Base-by-base conservation (phyloP, 1,284 basidiomycete genomes). In the Boletellus deceptivus region DNA sequence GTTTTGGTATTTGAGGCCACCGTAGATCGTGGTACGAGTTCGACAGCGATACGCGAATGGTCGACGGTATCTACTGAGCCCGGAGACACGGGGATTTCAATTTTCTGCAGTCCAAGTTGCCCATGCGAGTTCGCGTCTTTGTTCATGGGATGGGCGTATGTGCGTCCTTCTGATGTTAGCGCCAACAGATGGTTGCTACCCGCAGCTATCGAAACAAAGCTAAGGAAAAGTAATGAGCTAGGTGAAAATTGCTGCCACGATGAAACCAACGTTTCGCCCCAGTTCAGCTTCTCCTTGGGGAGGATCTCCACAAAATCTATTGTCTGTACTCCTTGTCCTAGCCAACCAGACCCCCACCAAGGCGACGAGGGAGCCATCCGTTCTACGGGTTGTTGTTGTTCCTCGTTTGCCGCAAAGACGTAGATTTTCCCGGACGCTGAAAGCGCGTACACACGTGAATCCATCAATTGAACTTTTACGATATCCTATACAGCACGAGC, bases 151-250 rank as follows among this genome's bases (percentile, higher is more conserved):
- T 91, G 83, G 0, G 85, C 82, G 64, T 91, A 95, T 2, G 89
- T 83, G 45, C 91, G 83, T 2, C 93, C 93, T 41, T 79, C 74
- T 24, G 84, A 89, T 3, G 93, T 93, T 11, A 96, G 72, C 1
- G 91, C 93, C 16, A 98, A 79, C 7, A 98, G 73, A 66, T 98
- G 95, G 62, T 91, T 81, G 18, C 75, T 69, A 8, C 95, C 94
- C 1, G 86, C 80, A 1, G 84, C 79, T 22, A 96, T 84, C 2
- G 84, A 84, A 0, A 78, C 70, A 64, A 93, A 87, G 55, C 89
- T 91, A 43, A 36, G 39, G 24, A 31, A 37, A 43, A 7, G 11
- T 3, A 13, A 39, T 66, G 35, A 67, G 54, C 24, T 16, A n/a
- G 39, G n/a, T 34, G 27, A 39, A 29, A 18, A 33, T 17, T 25